Conservation (phyloP, 2,329 filamentous ascomycete genomes). For the Talaromyces sp. region DNA sequence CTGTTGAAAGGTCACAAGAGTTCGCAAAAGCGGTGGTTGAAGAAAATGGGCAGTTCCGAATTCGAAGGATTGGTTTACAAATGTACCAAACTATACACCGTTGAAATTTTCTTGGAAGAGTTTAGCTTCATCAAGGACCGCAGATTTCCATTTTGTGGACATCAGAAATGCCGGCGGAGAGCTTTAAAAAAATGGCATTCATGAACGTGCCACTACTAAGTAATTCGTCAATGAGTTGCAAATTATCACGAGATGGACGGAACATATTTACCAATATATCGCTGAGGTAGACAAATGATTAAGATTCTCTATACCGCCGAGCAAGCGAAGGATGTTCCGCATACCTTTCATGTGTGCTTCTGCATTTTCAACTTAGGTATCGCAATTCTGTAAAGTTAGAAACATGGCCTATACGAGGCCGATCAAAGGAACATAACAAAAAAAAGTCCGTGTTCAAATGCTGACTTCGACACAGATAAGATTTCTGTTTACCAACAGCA, state of each 20-base stretch:
- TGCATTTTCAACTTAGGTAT: neutral
- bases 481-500: neutral
- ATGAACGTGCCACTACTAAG: neutral
- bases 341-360: neutral
- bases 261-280: neutral
- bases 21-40: neutral
- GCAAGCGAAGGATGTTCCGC: neutral
- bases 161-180: neutral
- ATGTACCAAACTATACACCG: neutral
- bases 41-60: neutral
- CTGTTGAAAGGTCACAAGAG: neutral
- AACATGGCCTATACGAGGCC: neutral
- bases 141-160: neutral
- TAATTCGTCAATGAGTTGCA: neutral
- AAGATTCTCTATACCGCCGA: neutral
- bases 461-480: neutral
- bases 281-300: neutral
- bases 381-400: neutral
- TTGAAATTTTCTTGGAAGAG: neutral
- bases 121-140: neutral
- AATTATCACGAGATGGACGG: neutral
- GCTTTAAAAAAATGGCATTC: neutral
- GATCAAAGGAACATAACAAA: neutral
- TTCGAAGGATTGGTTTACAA: neutral
- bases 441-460: neutral